phyloP scores from a whole-genome alignment of 2,329 filamentous ascomycete genomes.

The Malbranchea cinnamomea region DNA sequence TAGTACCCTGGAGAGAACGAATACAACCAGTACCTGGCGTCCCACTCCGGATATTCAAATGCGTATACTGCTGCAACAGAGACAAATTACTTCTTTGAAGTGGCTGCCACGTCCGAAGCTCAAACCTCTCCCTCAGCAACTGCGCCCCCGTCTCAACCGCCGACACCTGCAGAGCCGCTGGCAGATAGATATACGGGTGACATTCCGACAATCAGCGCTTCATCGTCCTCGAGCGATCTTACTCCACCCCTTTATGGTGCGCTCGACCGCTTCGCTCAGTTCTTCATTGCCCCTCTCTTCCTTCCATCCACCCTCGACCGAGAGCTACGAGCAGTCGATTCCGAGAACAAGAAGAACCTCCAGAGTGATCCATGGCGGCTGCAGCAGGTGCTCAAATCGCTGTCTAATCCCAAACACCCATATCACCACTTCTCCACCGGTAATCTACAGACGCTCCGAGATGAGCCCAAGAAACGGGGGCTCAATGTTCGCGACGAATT shows the following conservation, averaged over 20 bases:
- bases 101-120: slow-evolving; percentile 50
- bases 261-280: slow-evolving; percentile 82
- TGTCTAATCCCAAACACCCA: slow-evolving; percentile 78
- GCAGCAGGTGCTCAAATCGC: slow-evolving; percentile 71
- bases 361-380: slow-evolving; percentile 81
- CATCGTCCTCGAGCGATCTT: slow-evolving; percentile 11
- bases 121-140: slow-evolving; percentile 2
- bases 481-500: slow-evolving; percentile 82
- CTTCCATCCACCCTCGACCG: slow-evolving; percentile 71
- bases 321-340: slow-evolving; percentile 79
- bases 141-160: slow-evolving; percentile 5
- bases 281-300: slow-evolving; percentile 82
- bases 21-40: slow-evolving; percentile 82
- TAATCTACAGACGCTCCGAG: slow-evolving; percentile 73
- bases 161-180: slow-evolving; percentile 6
- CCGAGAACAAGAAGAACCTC: slow-evolving; percentile 94
- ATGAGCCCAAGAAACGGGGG: slow-evolving; percentile 60
- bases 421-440: slow-evolving; percentile 88
- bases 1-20: slow-evolving; percentile 87
- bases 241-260: slow-evolving; percentile 60
- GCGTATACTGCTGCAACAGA: slow-evolving; percentile 87
- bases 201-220: slow-evolving; percentile 11
- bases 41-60: slow-evolving; percentile 84
- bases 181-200: slow-evolving; percentile 8
- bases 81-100: slow-evolving; percentile 96